Evolutionary conservation across 768 basidiomycete genomes (phyloP), one percentile per base, ranked within the genome.

Genomic region (Solioccasus polychromus): DNA sequence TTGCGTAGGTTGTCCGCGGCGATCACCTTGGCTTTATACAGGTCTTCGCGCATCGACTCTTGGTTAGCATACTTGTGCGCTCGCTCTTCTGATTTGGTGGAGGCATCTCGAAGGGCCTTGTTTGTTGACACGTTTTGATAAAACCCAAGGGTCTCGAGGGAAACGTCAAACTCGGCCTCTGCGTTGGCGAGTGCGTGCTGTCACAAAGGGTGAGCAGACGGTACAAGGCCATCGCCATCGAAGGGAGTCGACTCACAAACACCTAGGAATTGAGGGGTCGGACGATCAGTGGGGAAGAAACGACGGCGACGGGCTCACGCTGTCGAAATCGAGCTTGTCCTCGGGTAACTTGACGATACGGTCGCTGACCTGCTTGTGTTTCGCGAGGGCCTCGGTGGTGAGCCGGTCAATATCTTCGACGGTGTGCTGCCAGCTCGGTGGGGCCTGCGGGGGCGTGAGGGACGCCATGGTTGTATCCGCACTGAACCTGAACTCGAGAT

Each of bases 61-160:
- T 92, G 87, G 43, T 92, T 86, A 20, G 71, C 71, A 53, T 79
- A 91, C 53, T 89, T 80, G 44, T 84, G 80, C 15, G 82, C 68
- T 25, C 79, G 69, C n/a, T 78, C 74, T 60, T 92, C 87, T 3
- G 85, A 83, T 31, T 77, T 76, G 44, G 80, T 88, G 4, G 87
- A 83, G 1, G 88, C 87, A 59, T 92, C 90, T 1, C 91, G 79
- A n/a, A 93, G 75, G 34, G 76, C 79, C 61, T 89, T 83, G 44
- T 74, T 71, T 1, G 81, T 70, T 22, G 88, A 85, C 22, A 92
- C 88, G 53, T 91, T 87, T 62, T 90, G 85, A 59, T 91, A 87
- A 67, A 94, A 93, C 0, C 73, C 66, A 17, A 89, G 71, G 0
- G 84, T 84, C 49, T 87, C 85, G 8, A 71, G 61, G 23, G 68